Evolutionary conservation across 805 yeast genomes (phyloP), one percentile per base, ranked within the genome.

Genomic region (Kluyveromyces siamensis): DNA sequence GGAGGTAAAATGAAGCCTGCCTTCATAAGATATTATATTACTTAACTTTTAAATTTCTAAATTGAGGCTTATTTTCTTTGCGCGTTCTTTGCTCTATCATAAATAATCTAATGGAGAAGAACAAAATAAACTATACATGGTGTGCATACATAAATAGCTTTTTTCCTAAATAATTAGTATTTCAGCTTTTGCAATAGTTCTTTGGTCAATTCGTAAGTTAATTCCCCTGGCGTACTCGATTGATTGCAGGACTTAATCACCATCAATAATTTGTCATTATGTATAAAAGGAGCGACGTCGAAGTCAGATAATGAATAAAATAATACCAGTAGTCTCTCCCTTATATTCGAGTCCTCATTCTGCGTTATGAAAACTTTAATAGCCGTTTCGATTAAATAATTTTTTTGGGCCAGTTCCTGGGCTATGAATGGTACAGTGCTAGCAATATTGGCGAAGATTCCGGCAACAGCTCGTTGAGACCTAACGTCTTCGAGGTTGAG

Each of bases 401-500:
- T 44, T 13, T 63, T 53, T 21, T 58, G 49, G 16, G 63, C 50
- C 14, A 70, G 51, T 30, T 60, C 65, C 19, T 58, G 53, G 0
- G 71, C 63, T 14, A 70, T 64, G 46, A 70, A 68, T 2, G 70
- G 69, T 18, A 70, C 52, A 1, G 62, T 56, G 2, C 61, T 58
- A 0, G 67, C 54, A 35, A 66, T 70, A 43, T 64, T 59, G 5
- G 72, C 68, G 46, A 69, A 56, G 2, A 70, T 60, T 2, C 70
- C 69, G 8, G 69, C 63, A 0, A 70, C 72, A 2, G 72, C 71
- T 39, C 70, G 54, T 53, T 75, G 80, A 0, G 79, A 67, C 30
- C 65, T 61, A 1, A 58, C 4, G 51, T 75, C 76, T 6, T 63
- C 61, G 27, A 73, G 52, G 41, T 67, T 60, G 44, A 72, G 62